Base-by-base conservation (phyloP, 768 basidiomycete species). In the Guyanaporus albipodus region DNA sequence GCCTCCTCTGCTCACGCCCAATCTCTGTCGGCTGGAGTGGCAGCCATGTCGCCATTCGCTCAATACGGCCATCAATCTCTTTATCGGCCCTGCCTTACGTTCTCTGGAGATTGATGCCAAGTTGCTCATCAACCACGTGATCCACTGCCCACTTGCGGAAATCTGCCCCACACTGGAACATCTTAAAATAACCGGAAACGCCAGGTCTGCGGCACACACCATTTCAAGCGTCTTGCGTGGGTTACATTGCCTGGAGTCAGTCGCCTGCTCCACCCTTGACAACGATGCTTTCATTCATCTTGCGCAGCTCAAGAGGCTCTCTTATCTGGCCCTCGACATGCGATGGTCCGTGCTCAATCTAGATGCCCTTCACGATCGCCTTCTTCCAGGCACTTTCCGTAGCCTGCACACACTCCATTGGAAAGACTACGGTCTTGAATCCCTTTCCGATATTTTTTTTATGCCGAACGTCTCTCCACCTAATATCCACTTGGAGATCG, bases 81-180 rank as follows among this genome's bases (percentile, higher is more conserved):
- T 61, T n/a, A 42, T 61, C 40, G 12, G 48, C 19, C 54, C 56
- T 35, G 51, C 56, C 14, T 46, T 60, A 19, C 39, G 40, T 0
- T 61, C 59, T 27, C 47, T 61, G 31, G 59, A 58, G 33, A 49
- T 61, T 12, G 56, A 62, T 28, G 60, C 45, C n/a, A 59, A 52
- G 41, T 11, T 59, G 6, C 17, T 60, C 43, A 33, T 50, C 31
- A 26, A 49, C 8, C 45, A 14, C 11, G 28, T 38, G 11, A 38
- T 59, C 21, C 51, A 22, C 9, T 26, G 39, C 2, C 47, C 53
- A 9, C 57, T 60, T 23, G 56, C 38, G 37, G 40, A 44, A 6
- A 29, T 40, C 40, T 60, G 59, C 21, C 53, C 53, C 19, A 45
- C 39, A 15, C 53, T 60, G 10, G 40, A 42, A 37, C 45, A 59